Conservation (phyloP, 2,329 filamentous ascomycete genomes). For the Bipolaris gigantea region DNA sequence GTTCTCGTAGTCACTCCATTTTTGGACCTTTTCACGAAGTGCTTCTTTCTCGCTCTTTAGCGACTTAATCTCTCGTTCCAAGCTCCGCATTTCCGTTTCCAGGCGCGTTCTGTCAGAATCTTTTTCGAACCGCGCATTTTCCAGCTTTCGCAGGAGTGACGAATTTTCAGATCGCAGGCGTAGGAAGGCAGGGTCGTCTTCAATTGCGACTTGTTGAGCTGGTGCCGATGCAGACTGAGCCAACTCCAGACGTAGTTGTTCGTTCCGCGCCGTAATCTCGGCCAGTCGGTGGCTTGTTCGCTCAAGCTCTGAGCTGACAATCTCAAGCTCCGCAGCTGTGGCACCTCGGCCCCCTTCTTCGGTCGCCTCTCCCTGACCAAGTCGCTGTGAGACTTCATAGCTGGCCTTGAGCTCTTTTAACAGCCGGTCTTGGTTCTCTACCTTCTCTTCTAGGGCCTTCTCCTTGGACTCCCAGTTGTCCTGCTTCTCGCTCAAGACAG, state of each 20-base stretch:
- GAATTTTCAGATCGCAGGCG: slow-evolving; percentile 92
- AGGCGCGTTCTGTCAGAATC: slow-evolving; percentile 77
- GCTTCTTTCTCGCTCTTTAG: slow-evolving; percentile 79
- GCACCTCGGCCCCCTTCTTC: slow-evolving; percentile 65
- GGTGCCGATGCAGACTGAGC: slow-evolving; percentile 81
- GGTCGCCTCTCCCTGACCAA: slow-evolving; percentile 70
- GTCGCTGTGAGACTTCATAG: slow-evolving; percentile 91
- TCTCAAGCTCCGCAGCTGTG: slow-evolving; percentile 87
- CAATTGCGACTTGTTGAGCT: slow-evolving; percentile 64
- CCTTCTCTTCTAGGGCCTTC: slow-evolving; percentile 85
- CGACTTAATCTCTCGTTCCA: slow-evolving; percentile 76
- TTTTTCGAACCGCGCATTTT: slow-evolving; percentile 79
- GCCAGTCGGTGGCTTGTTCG: slow-evolving; percentile 83
- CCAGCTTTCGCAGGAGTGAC: slow-evolving; percentile 83
- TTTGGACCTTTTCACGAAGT: slow-evolving; percentile 78
- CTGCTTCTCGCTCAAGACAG: slow-evolving; percentile 87
- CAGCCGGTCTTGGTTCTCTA: slow-evolving; percentile 89
- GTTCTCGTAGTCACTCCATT: slow-evolving; percentile 93
- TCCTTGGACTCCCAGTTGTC: slow-evolving; percentile 97
- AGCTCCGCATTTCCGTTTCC: slow-evolving; percentile 72
- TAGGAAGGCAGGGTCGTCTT: slow-evolving; percentile 88
- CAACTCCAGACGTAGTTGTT: slow-evolving; percentile 86
- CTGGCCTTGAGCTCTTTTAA: slow-evolving; percentile 94
- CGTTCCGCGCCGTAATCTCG: slow-evolving; percentile 90
- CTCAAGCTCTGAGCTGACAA: slow-evolving; percentile 88